Evolutionary conservation across 108 stramenopile genomes (phyloP).

Genomic region (Skeletonema grethae): DNA sequence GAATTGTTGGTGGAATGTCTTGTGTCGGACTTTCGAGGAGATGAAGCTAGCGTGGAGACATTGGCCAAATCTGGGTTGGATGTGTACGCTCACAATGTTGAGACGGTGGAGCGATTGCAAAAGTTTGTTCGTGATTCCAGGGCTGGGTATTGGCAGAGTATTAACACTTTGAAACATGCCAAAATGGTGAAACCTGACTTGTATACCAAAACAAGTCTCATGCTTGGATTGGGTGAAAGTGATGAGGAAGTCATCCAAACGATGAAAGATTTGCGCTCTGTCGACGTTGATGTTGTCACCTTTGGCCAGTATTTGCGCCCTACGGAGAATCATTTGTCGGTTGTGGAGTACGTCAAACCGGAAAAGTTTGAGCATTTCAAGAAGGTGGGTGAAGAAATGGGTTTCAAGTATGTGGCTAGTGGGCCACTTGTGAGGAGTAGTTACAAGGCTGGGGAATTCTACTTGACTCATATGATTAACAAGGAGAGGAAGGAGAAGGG

Average conservation of each 20-base stretch:
- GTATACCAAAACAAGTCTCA: constrained; percentile 95
- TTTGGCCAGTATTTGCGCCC: constrained; percentile 99
- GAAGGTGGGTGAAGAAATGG: constrained; percentile 86
- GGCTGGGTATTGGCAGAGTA: constrained; percentile 92
- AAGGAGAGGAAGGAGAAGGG: constrained; percentile 63
- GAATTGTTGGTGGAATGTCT: constrained; percentile 95
- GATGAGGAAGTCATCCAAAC: constrained; percentile 95
- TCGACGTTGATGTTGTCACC: constrained; percentile 96
- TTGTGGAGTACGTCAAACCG: constrained; percentile 96
- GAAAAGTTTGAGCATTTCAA: constrained; percentile 90
- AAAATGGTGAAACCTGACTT: constrained; percentile 79
- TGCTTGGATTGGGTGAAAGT: constrained; percentile 99
- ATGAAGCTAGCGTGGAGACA: constrained; percentile 64
- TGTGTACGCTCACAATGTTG: constrained; percentile 99
- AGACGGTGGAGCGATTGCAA: constrained; percentile 95
- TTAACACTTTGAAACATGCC: constrained; percentile 86
- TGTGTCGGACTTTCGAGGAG: constrained; percentile 96
- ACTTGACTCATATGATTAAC: constrained; percentile 91
- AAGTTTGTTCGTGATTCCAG: constrained; percentile 90
- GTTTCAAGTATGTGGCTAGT: constrained; percentile 97
- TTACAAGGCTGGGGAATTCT: constrained; percentile 97
- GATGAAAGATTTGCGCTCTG: constrained; percentile 91
- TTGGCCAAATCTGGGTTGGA: constrained; percentile 95
- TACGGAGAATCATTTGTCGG: constrained; percentile 92
- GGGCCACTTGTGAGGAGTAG: constrained; percentile 97